Evolutionary conservation across 345 rosid species (phyloP).

Genomic region (Pistacia atlantica): DNA sequence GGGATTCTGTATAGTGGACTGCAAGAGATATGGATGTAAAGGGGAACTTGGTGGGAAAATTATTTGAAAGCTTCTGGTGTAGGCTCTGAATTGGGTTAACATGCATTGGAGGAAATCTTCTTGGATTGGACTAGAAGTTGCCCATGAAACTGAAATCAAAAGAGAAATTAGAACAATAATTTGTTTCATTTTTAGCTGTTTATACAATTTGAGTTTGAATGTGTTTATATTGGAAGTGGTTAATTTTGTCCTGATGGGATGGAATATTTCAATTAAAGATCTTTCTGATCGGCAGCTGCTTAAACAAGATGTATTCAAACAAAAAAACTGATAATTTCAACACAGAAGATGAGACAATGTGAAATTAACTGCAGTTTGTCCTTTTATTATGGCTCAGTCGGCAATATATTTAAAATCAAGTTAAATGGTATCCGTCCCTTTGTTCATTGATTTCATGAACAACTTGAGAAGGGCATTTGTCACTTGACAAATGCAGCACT

Average conservation of each 20-base stretch:
- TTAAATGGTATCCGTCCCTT: neutral
- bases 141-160: constrained; percentile 11
- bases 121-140: constrained; percentile 1
- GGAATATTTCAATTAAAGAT: neutral
- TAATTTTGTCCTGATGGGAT: neutral
- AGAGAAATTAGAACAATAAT: constrained; percentile 15
- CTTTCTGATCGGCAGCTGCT: neutral
- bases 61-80: constrained; percentile 28
- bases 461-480: neutral
- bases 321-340: constrained; percentile 18
- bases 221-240: neutral
- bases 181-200: constrained; percentile 13
- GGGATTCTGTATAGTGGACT: constrained; percentile 37
- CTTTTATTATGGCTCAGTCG: constrained; percentile 6
- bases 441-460: neutral
- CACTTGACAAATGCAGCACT: neutral
- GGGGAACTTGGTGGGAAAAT: constrained; percentile 35
- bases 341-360: neutral
- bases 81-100: constrained; percentile 28
- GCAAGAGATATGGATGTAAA: constrained; percentile 28
- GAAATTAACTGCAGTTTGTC: neutral
- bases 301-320: neutral
- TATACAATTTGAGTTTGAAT: neutral
- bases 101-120: constrained; percentile 37
- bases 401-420: neutral